Base-by-base conservation (phyloP, 2,329 filamentous ascomycete genomes). In the Clonostachys rhizophaga region DNA sequence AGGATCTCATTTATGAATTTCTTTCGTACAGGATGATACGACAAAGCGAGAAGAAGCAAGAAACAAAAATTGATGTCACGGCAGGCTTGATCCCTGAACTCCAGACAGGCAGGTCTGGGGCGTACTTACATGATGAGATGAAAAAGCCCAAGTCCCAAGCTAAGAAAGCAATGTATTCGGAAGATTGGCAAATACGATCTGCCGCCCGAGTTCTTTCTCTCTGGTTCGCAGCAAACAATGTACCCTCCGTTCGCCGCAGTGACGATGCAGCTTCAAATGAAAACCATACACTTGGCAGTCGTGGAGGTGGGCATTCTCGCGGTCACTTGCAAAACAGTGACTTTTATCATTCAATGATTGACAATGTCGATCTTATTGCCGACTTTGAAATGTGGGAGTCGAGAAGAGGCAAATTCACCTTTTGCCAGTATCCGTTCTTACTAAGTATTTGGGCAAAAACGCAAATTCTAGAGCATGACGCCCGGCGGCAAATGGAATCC, bases 401-500 rank as follows among this genome's bases (percentile, higher is more conserved):
- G 5, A 85, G 79, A 53, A 77, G 78, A 45, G 76, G 78, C 17
- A 89, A 83, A 54, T 96, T 96, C 60, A 81, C 88, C 0, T 95
- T 96, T 60, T 96, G 91, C 61, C 89, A 95, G 61, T 95, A 95
- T 58, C 90, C 91, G 0, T 95, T 96, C 58, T 84, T 96, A 55
- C 74, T 96, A 39, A 95, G 90, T 51, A 91, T 96, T 53, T 91
- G 89, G 73, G 87, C 91, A 30, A 96, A 96, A 66, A 95, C 94
- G 49, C 86, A 86, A 53, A 92, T 96, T 42, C 74, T 96, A 56
- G 90, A 96, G 59, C 81, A 95, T 58, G 91, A 96, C 64, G 89
- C 90, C 8, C 82, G 85, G 52, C 81, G 91, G 8, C 90, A 96
- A 64, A 96, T 96, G 91, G 85, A 90, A 58, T 83, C 82, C 52